Conservation (phyloP, 129 eudicot genomes). For the Tanacetum coccineum region DNA sequence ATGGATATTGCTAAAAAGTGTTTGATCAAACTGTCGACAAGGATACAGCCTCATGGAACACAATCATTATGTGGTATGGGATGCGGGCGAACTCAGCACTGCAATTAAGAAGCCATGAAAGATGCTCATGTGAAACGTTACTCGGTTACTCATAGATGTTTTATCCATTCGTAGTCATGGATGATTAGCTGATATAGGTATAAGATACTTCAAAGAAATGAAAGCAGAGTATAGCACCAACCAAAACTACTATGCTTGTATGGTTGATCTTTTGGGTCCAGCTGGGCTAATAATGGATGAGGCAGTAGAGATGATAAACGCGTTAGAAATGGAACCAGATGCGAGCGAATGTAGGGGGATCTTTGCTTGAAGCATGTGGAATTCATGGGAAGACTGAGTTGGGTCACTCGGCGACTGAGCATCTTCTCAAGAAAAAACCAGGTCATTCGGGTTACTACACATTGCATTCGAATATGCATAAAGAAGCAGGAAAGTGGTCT, state of each 20-base stretch:
- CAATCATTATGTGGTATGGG: constrained; percentile 50
- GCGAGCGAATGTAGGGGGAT: constrained; percentile 49
- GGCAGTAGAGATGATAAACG: constrained; percentile 41
- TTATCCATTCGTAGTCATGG: too few relatives aligned
- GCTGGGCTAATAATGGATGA: constrained; percentile 45
- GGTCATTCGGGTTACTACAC: constrained; percentile 44
- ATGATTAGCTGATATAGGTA: constrained; percentile 41
- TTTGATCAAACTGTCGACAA: constrained; percentile 30
- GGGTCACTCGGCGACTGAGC: constrained; percentile 54
- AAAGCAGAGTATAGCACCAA: constrained; percentile 11
- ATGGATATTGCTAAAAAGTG: constrained; percentile 40
- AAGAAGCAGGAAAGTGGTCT: constrained; percentile 44
- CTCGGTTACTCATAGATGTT: too few relatives aligned
- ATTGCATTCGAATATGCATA: constrained; percentile 50
- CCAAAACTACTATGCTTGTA: constrained; percentile 46
- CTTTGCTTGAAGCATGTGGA: constrained; percentile 49
- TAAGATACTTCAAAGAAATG: constrained; percentile 36
- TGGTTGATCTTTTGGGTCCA: constrained; percentile 59
- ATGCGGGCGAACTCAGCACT: constrained; percentile 12
- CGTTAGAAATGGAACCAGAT: constrained; percentile 37
- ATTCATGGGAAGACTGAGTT: constrained; percentile 48
- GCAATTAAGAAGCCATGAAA: constrained; percentile 58
- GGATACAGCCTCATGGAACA: constrained; percentile 62
- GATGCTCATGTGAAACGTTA: too few relatives aligned
- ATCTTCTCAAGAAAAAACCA: constrained; percentile 41